These are phyloP conservation scores for Hygrophorus pudorinus DNA, from an alignment of 768 basidiomycete genomes.

Conservation along the genomic window DNA sequence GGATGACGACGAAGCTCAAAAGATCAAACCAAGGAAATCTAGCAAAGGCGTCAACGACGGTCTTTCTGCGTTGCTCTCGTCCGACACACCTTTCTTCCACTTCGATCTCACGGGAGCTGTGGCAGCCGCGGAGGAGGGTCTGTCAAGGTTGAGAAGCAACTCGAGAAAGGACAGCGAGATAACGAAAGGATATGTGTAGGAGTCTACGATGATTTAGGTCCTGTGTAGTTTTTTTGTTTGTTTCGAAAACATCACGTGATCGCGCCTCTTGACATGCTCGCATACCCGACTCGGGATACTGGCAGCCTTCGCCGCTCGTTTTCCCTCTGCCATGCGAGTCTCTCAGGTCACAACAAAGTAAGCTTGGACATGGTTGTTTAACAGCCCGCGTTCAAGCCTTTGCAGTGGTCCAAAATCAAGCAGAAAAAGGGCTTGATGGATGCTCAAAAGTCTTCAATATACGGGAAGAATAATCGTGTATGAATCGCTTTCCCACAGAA, in stretches of 20 bases:
- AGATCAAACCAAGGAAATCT: background rate
- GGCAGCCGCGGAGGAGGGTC: conserved; percentile 48
- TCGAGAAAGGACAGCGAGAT: no score
- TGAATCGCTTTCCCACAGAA: conserved; percentile 12
- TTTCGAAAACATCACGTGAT: no score
- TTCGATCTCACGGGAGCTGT: conserved; percentile 72
- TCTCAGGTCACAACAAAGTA: conserved; percentile 36
- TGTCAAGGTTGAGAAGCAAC: conserved; percentile 6
- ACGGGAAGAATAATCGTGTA: conserved; percentile 46
- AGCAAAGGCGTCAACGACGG: no score
- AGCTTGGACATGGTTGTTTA: background rate
- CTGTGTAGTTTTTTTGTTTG: no score
- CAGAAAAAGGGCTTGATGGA: conserved; percentile 60
- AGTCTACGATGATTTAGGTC: no score
- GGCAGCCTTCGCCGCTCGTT: conserved; percentile 11
- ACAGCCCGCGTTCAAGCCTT: background rate
- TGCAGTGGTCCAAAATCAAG: conserved; percentile 72
- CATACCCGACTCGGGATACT: no score
- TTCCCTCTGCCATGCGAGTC: conserved; percentile 9
- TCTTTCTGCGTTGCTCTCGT: conserved; percentile 32
- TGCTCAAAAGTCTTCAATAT: conserved; percentile 46
- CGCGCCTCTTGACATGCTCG: no score
- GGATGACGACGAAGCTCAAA: background rate
- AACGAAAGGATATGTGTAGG: no score
- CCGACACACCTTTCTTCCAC: conserved; percentile 83